Evolutionary conservation across 75 land plant species (phyloP), one percentile per base, ranked within the genome.

Genomic region (Larix kaempferi): DNA sequence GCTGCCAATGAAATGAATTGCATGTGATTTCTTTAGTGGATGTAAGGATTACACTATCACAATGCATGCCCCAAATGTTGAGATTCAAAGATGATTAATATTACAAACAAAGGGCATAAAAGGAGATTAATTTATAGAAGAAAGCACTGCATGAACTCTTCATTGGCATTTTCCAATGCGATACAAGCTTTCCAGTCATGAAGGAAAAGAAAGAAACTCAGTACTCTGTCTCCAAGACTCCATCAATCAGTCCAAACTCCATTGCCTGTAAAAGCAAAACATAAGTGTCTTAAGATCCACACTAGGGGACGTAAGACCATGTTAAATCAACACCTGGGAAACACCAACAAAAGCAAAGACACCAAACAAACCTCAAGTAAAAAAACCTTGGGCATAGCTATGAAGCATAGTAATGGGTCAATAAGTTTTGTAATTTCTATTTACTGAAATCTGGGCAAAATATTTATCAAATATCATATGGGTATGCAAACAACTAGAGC

Each of bases 201-300:
- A 37, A 67, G 49, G 71, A 11, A 1, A 1, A 3, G n/a, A 67
- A 39, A 41, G 39, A 5, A 67, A 49, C 79, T 87, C 62, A 94
- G 59, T 90, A 94, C 77, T 91, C 91, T 63, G 99, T 95, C 85
- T 95, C 94, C 80, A 95, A 65, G 2, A 94, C 58, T n/a, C 93
- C 99, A 77, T 95, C 99, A 78, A 95, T 88, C 57, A 95, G 83
- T 33, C 98, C 98, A 81, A 95, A 95, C 66, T 95, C 95, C 82
- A 95, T 78, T 44, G 98, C 98, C 98, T 95, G 93, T 73, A 76
- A 79, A 29, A 78, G 52, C 57, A 69, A 5, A 56, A 25, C 4
- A 33, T 21, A 75, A 12, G 33, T 49, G 54, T 49, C 54, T 49
- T 49, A 11, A 49, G 54, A 49, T 11, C 11, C 10, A 2, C 10